Base-by-base conservation (phyloP, 2,329 filamentous ascomycete species). In the Lasiodiplodia theobromae region DNA sequence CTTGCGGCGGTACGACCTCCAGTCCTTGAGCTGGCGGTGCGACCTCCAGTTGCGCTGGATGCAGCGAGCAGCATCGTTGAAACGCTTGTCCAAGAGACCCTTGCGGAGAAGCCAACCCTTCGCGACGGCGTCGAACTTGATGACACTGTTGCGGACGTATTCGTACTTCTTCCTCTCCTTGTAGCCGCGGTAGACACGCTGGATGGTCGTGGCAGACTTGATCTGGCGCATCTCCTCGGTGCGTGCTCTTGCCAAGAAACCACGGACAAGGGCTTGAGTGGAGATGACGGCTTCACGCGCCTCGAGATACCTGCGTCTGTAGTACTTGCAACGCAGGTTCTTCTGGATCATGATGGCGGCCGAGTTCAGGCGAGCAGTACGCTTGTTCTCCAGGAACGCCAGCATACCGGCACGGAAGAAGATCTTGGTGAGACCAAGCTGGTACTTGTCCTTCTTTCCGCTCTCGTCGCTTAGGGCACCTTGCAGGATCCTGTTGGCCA, bases 331-430 rank as follows among this genome's bases (percentile, higher is more conserved):
- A 72, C 90, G 92, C 68, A 99, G 83, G 77, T 99, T 99, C 89
- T 99, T 99, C 82, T 99, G 96, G 68, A 99, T 99, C 89, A 99
- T 92, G 74, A 97, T 92, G 14, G 96, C 96, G 73, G 94, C 97
- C 73, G 94, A 92, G 78, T 97, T 98, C 77, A 99, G 86, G 69
- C 94, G 90, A 72, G 87, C 93, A 14, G 96, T 97, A 69, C 96
- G 90, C 72, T 97, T 86, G 73, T 97, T 97, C 82, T 99, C 96
- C 63, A 99, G 85, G 83, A 97, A 97, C 7, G 96, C 96, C 74
- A 99, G 90, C 96, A 99, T 99, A 80, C 96, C 96, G 68, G 96
- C 96, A 70, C 96, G 92, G 89, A 99, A 99, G 84, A 99, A 99
- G 78, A 99, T 97, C 84, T 99, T 99, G 65, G 95, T 98, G 72